Percentiles rank a stretch among this genome's conserved stretches.
Conservation (phyloP, 1,139 yeast genomes). For the Arxiozyma slooffiae region DNA sequence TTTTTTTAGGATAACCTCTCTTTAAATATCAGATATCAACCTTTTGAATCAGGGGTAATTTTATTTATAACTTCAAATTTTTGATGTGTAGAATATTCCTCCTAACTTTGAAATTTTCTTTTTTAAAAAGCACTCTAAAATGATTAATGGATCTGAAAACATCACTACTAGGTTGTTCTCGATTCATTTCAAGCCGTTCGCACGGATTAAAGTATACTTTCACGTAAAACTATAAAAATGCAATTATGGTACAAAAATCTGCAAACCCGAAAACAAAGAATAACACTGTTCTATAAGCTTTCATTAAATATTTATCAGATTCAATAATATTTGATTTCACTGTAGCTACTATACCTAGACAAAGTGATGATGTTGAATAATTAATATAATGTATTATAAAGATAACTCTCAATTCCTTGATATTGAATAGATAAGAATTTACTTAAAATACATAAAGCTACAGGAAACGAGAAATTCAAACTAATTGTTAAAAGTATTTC, state of each 20-base stretch:
- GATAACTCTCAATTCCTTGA: slow-evolving; percentile 54
- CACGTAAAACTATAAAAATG: slow-evolving; percentile 11
- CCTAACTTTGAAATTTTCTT: too few relatives aligned
- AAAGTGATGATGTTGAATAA: slow-evolving; percentile 45
- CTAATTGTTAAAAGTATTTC: slow-evolving; percentile 46
- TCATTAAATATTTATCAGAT: slow-evolving; percentile 23
- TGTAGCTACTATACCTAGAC: slow-evolving; percentile 43
- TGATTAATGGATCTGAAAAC: too few relatives aligned
- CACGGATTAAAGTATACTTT: slow-evolving; percentile 9
- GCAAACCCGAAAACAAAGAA: slow-evolving; percentile 32
- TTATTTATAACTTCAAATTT: too few relatives aligned
- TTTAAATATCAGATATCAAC: too few relatives aligned
- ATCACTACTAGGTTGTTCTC: neutral
- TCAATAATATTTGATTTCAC: slow-evolving; percentile 36
- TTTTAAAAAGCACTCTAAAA: too few relatives aligned
- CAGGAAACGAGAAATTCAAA: slow-evolving; percentile 52
- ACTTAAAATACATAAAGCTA: slow-evolving; percentile 44
- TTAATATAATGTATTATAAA: slow-evolving; percentile 46
- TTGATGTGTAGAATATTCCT: too few relatives aligned
- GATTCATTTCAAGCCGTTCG: neutral
- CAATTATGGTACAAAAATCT: slow-evolving; percentile 10
- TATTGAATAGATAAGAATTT: slow-evolving; percentile 42
- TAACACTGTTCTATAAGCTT: slow-evolving; percentile 38
- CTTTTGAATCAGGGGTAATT: too few relatives aligned
- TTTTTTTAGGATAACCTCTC: too few relatives aligned